A percentile compares a stretch with the other conserved stretches of the same genome.
These are phyloP conservation scores for Clarireedia homoeocarpa DNA, from an alignment of 2,329 filamentous ascomycete species.

Conservation along the genomic window DNA sequence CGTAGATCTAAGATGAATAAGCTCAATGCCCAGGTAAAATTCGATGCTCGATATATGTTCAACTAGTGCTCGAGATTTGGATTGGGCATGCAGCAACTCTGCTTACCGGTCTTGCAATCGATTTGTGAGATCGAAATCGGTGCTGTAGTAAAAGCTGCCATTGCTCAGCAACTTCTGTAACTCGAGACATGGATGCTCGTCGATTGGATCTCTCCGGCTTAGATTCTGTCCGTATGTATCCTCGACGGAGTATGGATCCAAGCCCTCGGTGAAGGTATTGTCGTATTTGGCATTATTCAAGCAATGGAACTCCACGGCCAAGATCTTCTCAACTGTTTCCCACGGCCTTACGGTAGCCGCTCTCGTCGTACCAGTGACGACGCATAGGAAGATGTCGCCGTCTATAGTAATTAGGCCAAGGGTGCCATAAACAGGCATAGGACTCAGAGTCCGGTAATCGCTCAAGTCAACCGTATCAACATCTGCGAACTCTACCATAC, in stretches of 20 bases:
- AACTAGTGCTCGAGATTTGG: no score
- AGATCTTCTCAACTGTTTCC: conserved; percentile 83
- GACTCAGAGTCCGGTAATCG: conserved; percentile 69
- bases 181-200: conserved; percentile 85
- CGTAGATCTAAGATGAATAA: conserved; percentile 46
- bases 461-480: conserved; percentile 57
- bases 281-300: conserved; percentile 83
- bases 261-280: conserved; percentile 52
- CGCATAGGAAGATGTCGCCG: conserved; percentile 81
- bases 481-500: conserved; percentile 81
- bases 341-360: conserved; percentile 79
- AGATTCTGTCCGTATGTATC: conserved; percentile 40
- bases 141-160: conserved; percentile 95
- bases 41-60: not conserved
- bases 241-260: conserved; percentile 26
- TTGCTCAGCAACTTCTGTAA: conserved; percentile 87
- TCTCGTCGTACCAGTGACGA: conserved; percentile 71
- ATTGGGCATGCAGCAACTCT: conserved; percentile 1
- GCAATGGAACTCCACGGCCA: conserved; percentile 86
- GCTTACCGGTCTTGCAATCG: conserved; percentile 75
- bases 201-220: conserved; percentile 58
- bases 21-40: not conserved
- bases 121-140: conserved; percentile 95
- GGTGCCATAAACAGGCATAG: conserved; percentile 73
- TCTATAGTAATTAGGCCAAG: conserved; percentile 79